Evolutionary conservation across 768 basidiomycete genomes (phyloP), one percentile per base, ranked within the genome.

Genomic region (Phlegmacium glaucopus): DNA sequence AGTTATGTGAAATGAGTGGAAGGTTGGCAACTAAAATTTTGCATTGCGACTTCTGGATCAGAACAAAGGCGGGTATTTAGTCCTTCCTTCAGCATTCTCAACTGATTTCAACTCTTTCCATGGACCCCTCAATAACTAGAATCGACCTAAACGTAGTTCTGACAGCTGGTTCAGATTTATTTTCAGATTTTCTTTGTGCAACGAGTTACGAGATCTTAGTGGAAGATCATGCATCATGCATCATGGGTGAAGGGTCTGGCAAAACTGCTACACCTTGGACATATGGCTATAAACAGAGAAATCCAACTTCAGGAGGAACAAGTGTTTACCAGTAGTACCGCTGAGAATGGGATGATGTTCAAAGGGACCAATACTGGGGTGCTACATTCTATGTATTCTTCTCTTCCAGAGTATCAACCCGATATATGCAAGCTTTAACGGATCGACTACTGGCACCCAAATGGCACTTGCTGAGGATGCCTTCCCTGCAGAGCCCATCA

Each of bases 271-370:
- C 57, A 12, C 61, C 75, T 2, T 83, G 72, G 71, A 77, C 76
- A 10, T 83, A 82, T 54, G 71, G 80, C 22, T 83, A 81, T 60
- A 82, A 83, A 59, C 77, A 82, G 49, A 75, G 76, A 0, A 34
- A 34, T n/a, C 32, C 32, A 10, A 50, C 52, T 16, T 54, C 57
- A 4, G 64, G 64, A 12, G 64, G 64, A 13, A 43, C 58, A 1
- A 64, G 42, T 8, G 75, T 78, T 1, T 60, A 44, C 1, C 82
- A 83, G n/a, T n/a, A n/a, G n/a, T 51, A 74, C 82, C 6, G 71
- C 83, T 1, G 83, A 82, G 58, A 82, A 84, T 54, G 83, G 78
- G 77, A 82, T 82, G 79, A 78, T 83, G 81, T 83, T 82, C 65
- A 60, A 62, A 16, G 82, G 84, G 1, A 75, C 70, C 1, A 77